These are phyloP conservation scores for Micromonas pusilla DNA, from an alignment of 139 green algal species.

Conservation along the genomic window DNA sequence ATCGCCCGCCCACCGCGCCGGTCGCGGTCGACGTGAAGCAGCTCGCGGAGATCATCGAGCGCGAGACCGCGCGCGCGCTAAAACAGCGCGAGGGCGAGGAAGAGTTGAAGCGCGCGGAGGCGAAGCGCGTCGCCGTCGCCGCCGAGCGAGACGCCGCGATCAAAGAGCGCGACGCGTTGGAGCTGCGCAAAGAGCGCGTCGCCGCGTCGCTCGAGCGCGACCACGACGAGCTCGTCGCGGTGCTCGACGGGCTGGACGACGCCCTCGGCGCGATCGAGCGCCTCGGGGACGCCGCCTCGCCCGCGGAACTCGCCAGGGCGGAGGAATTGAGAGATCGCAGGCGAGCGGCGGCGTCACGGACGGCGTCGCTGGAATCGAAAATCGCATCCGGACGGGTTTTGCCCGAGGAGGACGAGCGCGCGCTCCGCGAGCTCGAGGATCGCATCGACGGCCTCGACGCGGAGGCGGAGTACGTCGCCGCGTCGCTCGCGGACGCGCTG, in stretches of 20 bases:
- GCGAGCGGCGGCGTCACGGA: no score
- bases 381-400: not conserved
- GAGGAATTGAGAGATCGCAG: not conserved
- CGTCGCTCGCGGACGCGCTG: not conserved
- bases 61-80: not conserved
- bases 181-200: no score
- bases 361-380: not conserved
- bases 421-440: not conserved
- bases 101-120: not conserved
- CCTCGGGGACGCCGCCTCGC: not conserved
- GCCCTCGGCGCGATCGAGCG: not conserved
- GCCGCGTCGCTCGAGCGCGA: not conserved
- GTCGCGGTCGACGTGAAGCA: not conserved
- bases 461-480: not conserved
- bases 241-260: not conserved
- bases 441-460: not conserved
- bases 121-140: no score
- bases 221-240: not conserved
- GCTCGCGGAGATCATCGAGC: not conserved
- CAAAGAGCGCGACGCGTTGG: no score
- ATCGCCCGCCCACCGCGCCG: not conserved
- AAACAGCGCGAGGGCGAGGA: not conserved
- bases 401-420: not conserved
- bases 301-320: no score
- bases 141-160: no score